These are phyloP conservation scores for Mycosphaerella sp. DNA, from an alignment of 2,329 filamentous ascomycete species.

Conservation along the genomic window DNA sequence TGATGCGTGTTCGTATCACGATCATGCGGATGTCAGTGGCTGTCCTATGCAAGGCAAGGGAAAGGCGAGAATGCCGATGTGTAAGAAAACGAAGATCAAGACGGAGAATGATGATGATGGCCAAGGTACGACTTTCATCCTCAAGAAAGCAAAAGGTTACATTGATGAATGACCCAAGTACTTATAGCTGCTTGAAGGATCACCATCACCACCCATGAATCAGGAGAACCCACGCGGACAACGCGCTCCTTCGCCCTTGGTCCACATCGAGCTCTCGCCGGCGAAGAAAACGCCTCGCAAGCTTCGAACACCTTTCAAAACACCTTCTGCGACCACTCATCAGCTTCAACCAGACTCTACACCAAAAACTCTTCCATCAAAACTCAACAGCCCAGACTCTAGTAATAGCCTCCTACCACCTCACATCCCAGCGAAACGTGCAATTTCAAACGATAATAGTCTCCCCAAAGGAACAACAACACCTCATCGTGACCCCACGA, in stretches of 20 bases:
- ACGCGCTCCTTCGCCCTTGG: background rate
- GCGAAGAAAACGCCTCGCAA: slow-evolving; percentile 25
- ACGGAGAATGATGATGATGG: background rate
- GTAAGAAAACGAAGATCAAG: background rate
- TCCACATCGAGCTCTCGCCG: slow-evolving; percentile 16
- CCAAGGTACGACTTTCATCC: slow-evolving; percentile 12
- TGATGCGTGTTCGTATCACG: slow-evolving; percentile 46
- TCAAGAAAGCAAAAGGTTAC: background rate
- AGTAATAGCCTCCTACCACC: background rate
- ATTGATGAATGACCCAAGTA: slow-evolving; percentile 5
- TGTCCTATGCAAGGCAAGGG: slow-evolving; percentile 19
- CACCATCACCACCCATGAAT: no score
- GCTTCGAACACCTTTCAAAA: slow-evolving; percentile 12
- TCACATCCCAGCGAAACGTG: background rate
- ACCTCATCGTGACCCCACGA: no score
- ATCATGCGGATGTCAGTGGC: slow-evolving; percentile 37
- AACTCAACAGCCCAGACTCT: slow-evolving; percentile 6
- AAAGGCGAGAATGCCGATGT: slow-evolving; percentile 11
- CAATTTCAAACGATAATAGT: background rate
- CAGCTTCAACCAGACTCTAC: background rate
- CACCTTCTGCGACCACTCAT: background rate
- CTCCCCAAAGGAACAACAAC: background rate
- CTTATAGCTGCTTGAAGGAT: slow-evolving; percentile 21
- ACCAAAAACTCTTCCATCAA: background rate
- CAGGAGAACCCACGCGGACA: background rate